Evolutionary conservation across 2,329 filamentous ascomycete genomes (phyloP).

Genomic region (Myotisia sp.): DNA sequence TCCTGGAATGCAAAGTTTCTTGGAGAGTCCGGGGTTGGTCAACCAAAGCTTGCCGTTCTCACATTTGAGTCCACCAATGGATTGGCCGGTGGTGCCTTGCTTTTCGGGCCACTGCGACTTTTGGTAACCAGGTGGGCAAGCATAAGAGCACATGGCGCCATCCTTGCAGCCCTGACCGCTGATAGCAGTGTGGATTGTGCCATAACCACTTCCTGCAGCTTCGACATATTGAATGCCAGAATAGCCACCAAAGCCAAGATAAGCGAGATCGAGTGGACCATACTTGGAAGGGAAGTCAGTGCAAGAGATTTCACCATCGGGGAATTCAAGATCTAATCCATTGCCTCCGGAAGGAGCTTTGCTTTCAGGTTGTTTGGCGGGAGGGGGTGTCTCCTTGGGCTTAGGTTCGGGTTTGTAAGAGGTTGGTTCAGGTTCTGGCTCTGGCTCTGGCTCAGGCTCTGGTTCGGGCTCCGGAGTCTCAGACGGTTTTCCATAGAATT

Average conservation of each 20-base stretch:
- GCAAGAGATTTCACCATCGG: slow-evolving; percentile 59
- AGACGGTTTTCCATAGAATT: slow-evolving; percentile 13
- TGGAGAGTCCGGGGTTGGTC: slow-evolving; percentile 50
- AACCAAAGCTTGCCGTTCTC: slow-evolving; percentile 56
- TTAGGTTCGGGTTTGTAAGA: slow-evolving; percentile 3
- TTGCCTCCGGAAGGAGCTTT: slow-evolving; percentile 20
- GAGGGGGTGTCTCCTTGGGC: slow-evolving; percentile 4
- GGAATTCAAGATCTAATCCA: slow-evolving; percentile 57
- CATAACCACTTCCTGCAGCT: slow-evolving; percentile 41
- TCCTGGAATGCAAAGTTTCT: slow-evolving; percentile 62
- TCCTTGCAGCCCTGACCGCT: slow-evolving; percentile 46
- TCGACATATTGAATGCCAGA: slow-evolving; percentile 59
- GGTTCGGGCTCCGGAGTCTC: slow-evolving; percentile 17
- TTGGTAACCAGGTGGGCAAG: slow-evolving; percentile 79
- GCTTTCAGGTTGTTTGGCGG: slow-evolving; percentile 8
- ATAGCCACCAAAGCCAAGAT: slow-evolving; percentile 60
- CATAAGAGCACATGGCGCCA: slow-evolving; percentile 74
- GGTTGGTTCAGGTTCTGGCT: neutral
- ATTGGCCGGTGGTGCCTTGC: slow-evolving; percentile 70
- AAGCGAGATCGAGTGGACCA: slow-evolving; percentile 57
- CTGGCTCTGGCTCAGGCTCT: slow-evolving; percentile 7
- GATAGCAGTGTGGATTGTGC: slow-evolving; percentile 50
- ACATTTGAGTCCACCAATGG: slow-evolving; percentile 77
- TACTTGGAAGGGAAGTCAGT: slow-evolving; percentile 62
- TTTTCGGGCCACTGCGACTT: slow-evolving; percentile 76